A percentile compares a stretch with the other conserved stretches of the same genome.
phyloP scores from a whole-genome alignment of 352 stramenopile species.

The Globisporangium carolinianum region DNA sequence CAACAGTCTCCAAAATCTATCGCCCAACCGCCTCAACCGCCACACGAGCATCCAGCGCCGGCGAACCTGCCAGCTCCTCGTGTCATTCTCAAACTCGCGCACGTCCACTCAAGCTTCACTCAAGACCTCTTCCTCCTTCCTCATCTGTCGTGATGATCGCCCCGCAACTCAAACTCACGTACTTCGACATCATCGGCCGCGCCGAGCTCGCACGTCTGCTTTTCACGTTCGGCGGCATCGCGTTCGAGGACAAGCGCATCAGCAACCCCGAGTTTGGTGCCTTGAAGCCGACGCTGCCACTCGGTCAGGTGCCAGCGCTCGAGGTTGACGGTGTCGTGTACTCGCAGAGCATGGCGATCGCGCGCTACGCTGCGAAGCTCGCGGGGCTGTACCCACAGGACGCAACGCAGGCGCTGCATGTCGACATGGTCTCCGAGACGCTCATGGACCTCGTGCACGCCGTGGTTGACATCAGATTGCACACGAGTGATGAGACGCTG shows the following conservation, averaged over 20 bases:
- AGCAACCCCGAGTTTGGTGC: slow-evolving; percentile 17
- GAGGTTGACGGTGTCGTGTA: slow-evolving; percentile 27
- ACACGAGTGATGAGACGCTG: slow-evolving; percentile 23
- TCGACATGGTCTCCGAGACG: slow-evolving; percentile 16
- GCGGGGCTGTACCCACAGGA: slow-evolving; percentile 24
- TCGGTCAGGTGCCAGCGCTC: slow-evolving; percentile 33
- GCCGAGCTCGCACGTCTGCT: slow-evolving; percentile 46
- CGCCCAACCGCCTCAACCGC: too few relatives aligned
- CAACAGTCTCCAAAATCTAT: too few relatives aligned
- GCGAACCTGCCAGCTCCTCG: too few relatives aligned
- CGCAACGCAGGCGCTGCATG: slow-evolving; percentile 17
- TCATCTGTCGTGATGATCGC: too few relatives aligned
- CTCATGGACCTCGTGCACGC: slow-evolving; percentile 10
- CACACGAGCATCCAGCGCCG: too few relatives aligned
- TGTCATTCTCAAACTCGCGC: too few relatives aligned
- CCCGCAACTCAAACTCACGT: slow-evolving; percentile 7
- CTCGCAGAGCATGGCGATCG: slow-evolving; percentile 34
- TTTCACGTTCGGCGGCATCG: slow-evolving; percentile 28
- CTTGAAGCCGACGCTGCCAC: slow-evolving; percentile 30
- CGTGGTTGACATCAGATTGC: slow-evolving; percentile 19
- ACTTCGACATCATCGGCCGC: slow-evolving; percentile 43
- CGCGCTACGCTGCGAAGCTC: slow-evolving; percentile 35
- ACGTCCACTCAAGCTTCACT: too few relatives aligned
- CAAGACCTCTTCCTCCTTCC: too few relatives aligned
- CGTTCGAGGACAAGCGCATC: slow-evolving; percentile 31